phyloP scores from a whole-genome alignment of 805 yeast genomes.

The Lachancea lanzarotensis region DNA sequence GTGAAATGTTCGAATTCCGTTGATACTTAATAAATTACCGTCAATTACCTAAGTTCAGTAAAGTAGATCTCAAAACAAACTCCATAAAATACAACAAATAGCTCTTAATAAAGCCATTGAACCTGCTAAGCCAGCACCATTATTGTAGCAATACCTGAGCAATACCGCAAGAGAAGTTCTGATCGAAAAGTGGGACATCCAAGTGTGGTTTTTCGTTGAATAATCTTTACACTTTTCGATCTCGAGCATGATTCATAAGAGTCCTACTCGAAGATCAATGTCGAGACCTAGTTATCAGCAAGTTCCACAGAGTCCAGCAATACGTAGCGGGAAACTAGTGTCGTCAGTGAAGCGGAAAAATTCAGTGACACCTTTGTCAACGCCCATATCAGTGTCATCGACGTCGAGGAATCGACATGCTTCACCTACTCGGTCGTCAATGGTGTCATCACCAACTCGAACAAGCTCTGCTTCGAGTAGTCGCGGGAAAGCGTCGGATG shows the following conservation, averaged over 20 bases:
- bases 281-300: constrained; percentile 9
- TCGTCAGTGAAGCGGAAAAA: constrained; percentile 13
- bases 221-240: neutral
- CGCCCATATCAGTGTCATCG: constrained; percentile 5
- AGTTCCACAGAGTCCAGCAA: constrained; percentile 18
- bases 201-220: neutral
- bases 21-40: neutral
- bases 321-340: constrained; percentile 16
- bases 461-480: constrained; percentile 6
- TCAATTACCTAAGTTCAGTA: neutral
- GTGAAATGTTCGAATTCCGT: no score
- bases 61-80: neutral
- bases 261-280: constrained; percentile 20
- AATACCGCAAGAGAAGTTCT: no score
- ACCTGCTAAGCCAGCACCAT: no score
- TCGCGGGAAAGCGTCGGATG: constrained; percentile 2
- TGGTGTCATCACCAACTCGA: constrained; percentile 5
- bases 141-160: no score
- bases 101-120: no score
- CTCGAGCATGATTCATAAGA: constrained; percentile 18
- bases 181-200: no score
- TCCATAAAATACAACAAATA: neutral
- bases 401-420: constrained; percentile 10
- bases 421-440: constrained; percentile 13
- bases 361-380: constrained; percentile 6